Base-by-base conservation (phyloP, 176 grass and related monocot species). In the Cenchrus americanus region DNA sequence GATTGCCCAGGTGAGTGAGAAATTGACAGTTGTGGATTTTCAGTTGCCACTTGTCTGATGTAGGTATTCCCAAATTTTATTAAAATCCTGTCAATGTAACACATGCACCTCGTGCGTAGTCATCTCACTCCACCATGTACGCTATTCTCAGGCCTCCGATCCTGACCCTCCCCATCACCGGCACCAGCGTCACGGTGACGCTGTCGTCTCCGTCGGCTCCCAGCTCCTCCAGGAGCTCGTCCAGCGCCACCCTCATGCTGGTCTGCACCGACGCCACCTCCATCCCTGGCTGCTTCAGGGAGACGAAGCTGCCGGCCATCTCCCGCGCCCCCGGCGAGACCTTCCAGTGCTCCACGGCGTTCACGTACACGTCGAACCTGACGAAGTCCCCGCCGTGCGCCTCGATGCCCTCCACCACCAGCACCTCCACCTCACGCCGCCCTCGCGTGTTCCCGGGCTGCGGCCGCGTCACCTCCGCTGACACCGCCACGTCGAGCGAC, bases 261-360 rank as follows among this genome's bases (percentile, higher is more conserved):
- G 82, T 86, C 27, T 82, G 43, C 32, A 64, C 21, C 49, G 6
- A 22, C 80, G 8, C 52, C 22, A 0, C 67, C n/a, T 43, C 42
- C 40, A 21, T 46, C 2, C 42, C 62, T 0, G 27, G 40, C 0
- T 86, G 76, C 9, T 44, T 80, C 51, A 94, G 50, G 44, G 71
- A 78, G 23, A 92, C 87, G 2, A 92, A 94, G 70, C 81, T 94
- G 14, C 85, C 89, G 2, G 66, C 92, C 53, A 92, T 40, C 66
- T 94, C 89, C 34, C 89, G 23, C 0, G 77, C 87, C 14, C 85
- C 50, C 0, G 84, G 84, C 18, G 34, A 14, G 5, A 89, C 77
- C 75, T 85, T 65, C 9, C 82, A 42, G 51, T 90, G 24, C n/a
- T 88, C 61, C 42, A 42, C 46, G 30, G 76, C 77, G 64, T 91